Evolutionary conservation across 148 eudicot species (phyloP).

Genomic region (Fagopyrum tataricum): DNA sequence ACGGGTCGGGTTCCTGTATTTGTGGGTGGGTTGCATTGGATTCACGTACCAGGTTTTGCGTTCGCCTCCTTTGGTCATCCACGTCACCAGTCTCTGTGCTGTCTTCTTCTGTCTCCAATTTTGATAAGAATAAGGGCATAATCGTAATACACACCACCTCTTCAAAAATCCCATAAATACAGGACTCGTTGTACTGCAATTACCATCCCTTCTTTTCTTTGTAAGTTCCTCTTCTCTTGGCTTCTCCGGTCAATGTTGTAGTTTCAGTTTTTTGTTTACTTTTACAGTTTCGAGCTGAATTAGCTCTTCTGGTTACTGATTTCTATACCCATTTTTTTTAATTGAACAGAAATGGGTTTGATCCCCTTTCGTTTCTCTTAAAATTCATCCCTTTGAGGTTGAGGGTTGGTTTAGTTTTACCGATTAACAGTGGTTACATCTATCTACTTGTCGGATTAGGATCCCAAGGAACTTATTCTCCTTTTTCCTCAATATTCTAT

Average conservation of each 20-base stretch:
- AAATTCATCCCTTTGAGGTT: not conserved
- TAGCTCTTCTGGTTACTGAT: not conserved
- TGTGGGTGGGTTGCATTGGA: not conserved
- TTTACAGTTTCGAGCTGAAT: not conserved
- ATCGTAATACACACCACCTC: not conserved
- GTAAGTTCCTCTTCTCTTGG: constrained; percentile 1
- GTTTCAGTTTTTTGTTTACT: not conserved
- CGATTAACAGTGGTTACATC: not conserved
- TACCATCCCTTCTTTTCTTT: not conserved
- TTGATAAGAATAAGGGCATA: not conserved
- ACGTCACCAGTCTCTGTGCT: not conserved
- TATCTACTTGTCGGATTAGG: constrained; percentile 1
- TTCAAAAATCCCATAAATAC: not conserved
- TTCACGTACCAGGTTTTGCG: not conserved
- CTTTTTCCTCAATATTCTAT: constrained; percentile 2
- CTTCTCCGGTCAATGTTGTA: not conserved
- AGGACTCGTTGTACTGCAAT: not conserved
- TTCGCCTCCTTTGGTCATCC: not conserved
- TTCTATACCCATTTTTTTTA: not conserved
- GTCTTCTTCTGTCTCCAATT: not conserved
- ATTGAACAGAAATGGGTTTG: not conserved
- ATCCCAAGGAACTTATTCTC: constrained; percentile 12
- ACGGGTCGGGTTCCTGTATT: not conserved
- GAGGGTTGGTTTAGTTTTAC: constrained; percentile 1
- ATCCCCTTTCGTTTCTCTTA: not conserved